Conservation (phyloP, 768 basidiomycete species). For the Aureoboletus auriporus region DNA sequence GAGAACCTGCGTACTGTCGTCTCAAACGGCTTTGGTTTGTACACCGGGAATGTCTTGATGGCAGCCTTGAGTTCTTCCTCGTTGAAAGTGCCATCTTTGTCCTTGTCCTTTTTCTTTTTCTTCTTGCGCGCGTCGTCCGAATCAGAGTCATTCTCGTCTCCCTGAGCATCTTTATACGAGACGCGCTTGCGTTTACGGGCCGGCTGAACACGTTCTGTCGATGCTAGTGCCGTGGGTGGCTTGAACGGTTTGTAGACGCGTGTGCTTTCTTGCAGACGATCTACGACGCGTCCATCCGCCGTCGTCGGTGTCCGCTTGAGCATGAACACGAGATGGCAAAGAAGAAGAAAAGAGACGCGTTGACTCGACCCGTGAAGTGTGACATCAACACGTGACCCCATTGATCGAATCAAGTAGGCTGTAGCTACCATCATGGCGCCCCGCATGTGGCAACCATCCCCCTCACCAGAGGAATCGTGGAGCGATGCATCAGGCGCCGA, state of each 20-base stretch:
- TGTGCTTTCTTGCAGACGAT: constrained; percentile 66
- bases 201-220: constrained; percentile 54
- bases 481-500: constrained; percentile 30
- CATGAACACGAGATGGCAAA: constrained; percentile 39
- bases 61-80: constrained; percentile 60
- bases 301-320: constrained; percentile 67
- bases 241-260: constrained; percentile 82
- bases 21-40: constrained; percentile 74
- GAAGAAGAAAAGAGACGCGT: constrained; percentile 4
- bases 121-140: constrained; percentile 45
- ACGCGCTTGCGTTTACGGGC: constrained; percentile 84
- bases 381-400: constrained; percentile 21
- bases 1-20: constrained; percentile 65
- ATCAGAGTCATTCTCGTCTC: constrained; percentile 55
- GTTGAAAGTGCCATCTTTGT: constrained; percentile 56
- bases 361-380: constrained; percentile 4
- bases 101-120: constrained; percentile 65
- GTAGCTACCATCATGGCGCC: too few species aligned
- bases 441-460: constrained; percentile 27
- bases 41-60: constrained; percentile 72
- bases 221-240: constrained; percentile 49
- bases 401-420: too few species aligned
- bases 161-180: constrained; percentile 74
- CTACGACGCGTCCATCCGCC: constrained; percentile 61
- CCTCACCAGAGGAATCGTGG: constrained; percentile 29